Evolutionary conservation across 2,329 filamentous ascomycete species (phyloP), one percentile per base, ranked within the genome.

Genomic region (Bipolaris oryzae): DNA sequence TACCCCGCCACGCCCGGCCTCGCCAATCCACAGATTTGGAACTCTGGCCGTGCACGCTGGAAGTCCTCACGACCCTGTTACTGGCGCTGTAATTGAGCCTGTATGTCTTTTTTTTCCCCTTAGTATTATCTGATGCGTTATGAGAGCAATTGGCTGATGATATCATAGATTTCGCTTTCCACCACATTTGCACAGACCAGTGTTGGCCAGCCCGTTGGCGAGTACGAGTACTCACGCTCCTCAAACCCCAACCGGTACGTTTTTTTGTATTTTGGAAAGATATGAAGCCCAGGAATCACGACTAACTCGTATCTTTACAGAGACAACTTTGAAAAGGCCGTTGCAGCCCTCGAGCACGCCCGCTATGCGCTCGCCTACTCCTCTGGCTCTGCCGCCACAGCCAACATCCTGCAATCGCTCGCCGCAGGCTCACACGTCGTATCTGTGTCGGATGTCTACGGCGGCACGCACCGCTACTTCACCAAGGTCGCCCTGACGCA

Each of bases 401-500:
- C 95, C 59, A 91, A 86, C 68, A 92, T 99, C 72, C 86, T 99
- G 56, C 95, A 98, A 80, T 95, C 91, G 67, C 86, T 99, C 55
- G 92, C 94, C 21, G 84, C 90, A 11, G 93, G 92, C 61, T 95
- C 91, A 45, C 95, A 99, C 80, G 91, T 99, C 71, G 89, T 99
- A 69, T 97, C 92, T 60, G 92, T 99, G 45, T 96, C 92, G 43
- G 95, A 99, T 77, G 93, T 99, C 69, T 99, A 99, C 77, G 95
- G 95, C 68, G 95, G 95, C 68, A 99, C 95, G 39, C 95, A 99
- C 81, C 86, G 95, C 72, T 99, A 99, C 83, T 99, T 99, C 83
- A 99, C 95, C 64, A 93, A 97, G 80, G 95, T 98, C 48, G 95
- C 95, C 55, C 88, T 91, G 71, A 92, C 95, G 23, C 95, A 99